Base-by-base conservation (phyloP, 2,329 filamentous ascomycete genomes). In the Whalleya microplaca region DNA sequence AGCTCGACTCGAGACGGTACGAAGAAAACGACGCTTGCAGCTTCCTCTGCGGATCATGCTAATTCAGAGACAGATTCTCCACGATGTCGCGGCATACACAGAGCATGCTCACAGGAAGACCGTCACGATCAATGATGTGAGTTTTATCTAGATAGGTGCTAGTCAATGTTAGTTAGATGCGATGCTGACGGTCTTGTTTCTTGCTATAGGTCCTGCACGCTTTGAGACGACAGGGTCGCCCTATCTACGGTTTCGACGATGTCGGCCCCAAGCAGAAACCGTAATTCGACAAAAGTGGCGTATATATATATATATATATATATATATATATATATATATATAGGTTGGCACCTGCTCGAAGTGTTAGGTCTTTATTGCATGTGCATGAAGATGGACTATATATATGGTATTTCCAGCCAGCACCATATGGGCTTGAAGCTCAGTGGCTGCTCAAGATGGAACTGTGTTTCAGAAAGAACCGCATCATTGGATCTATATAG, bases 101-200 rank as follows among this genome's bases (percentile, higher is more conserved):
- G 85, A 89, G 9, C 75, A 88, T 47, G 69, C 80, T 0, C 71
- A 76, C 0, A 74, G 81, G 0, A 89, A 89, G 71, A 91, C 88
- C 0, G 77, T 90, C 0, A 88, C 84, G 0, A 76, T 84, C 0
- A 71, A 76, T 0, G 88, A 91, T 62, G 87, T 88, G 66, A 69
- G 80, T 74, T 12, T 16, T 21, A 23, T 6, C n/a, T 21, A n/a
- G 16, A 12, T 23, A 21, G 16, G 20, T 43, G 21, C 51, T 57
- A 29, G 40, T 60, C 43, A 16, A 9, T 9, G 29, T n/a, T n/a
- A n/a, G n/a, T n/a, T n/a, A 3, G 16, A 41, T 10, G 3, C 3
- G 5, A 45, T 8, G 19, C 51, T 47, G 37, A 42, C 20, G 14
- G 7, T 16, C n/a, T 14, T 42, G 19, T 56, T 64, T 21, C 62